Evolutionary conservation across 2,329 filamentous ascomycete genomes (phyloP), one percentile per base, ranked within the genome.

Genomic region (Venturia nashicola): DNA sequence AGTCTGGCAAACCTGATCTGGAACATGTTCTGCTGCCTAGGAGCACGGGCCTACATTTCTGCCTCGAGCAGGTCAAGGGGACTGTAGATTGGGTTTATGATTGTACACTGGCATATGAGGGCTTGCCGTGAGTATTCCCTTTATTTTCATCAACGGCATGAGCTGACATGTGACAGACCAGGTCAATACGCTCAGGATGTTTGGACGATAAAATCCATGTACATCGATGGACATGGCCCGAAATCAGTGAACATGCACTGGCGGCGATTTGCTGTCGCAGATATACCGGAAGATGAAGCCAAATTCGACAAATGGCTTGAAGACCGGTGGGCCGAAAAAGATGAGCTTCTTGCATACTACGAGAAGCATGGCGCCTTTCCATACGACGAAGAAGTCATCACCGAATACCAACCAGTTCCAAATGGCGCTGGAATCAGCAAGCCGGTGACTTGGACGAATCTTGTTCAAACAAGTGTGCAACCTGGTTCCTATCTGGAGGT

Each of bases 201-300:
- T 70, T 97, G 95, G 75, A 91, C 89, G 1, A 81, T 99, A 5
- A 83, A 85, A 1, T 90, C 89, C 65, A 94, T 90, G 36, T 97
- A 95, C 74, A 87, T 97, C 68, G 84, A 94, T 73, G 93, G 94
- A 54, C 87, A 90, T 0, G 87, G 91, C 0, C 94, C 94, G 5
- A 96, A 91, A 73, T 96, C 90, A 2, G 91, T 97, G 70, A 97
- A 97, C 76, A 91, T 97, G 79, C 87, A 97, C 77, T 99, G 93
- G 92, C 86, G 94, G 62, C 86, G 92, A 23, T 97, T 96, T 76
- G 81, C 83, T 32, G 72, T 96, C 23, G 82, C 82, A 18, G 86
- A 91, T 59, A 93, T 99, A 34, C 94, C 94, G 0, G 79, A 96
- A 5, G 82, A 90, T 59, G 83, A 88, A 68, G 80, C 82, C 8